Conservation (phyloP, 202 grass and related monocot species). For the Setaria viridis region DNA sequence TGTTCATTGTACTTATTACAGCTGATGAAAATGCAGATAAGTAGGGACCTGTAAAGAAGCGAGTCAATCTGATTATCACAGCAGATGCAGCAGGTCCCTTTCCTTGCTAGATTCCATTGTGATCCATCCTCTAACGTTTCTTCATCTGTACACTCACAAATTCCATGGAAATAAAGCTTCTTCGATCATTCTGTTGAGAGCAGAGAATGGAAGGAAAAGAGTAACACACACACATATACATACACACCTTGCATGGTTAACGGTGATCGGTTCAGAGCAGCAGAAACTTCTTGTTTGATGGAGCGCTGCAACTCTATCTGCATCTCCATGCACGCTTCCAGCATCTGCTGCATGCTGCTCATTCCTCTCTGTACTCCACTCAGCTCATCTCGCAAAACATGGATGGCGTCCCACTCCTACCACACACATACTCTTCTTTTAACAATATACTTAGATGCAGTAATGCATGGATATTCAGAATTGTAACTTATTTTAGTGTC, state of each 20-base stretch:
- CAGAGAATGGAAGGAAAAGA: neutral
- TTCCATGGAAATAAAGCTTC: too few species aligned
- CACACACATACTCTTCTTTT: neutral
- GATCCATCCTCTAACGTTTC: constrained; percentile 49
- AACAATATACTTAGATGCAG: neutral
- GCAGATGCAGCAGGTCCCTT: constrained; percentile 90
- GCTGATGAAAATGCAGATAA: neutral
- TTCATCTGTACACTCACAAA: neutral
- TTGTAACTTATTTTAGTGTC: neutral
- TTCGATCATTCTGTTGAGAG: too few species aligned
- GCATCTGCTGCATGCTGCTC: constrained; percentile 73
- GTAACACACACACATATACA: neutral
- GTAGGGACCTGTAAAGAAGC: constrained; percentile 79
- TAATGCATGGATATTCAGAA: too few species aligned
- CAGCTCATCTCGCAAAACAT: constrained; percentile 80
- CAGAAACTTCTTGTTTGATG: constrained; percentile 83
- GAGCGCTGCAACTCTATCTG: constrained; percentile 86
- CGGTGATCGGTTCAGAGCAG: constrained; percentile 68
- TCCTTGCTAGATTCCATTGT: constrained; percentile 77
- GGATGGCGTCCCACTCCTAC: constrained; percentile 85
- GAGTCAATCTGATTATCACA: constrained; percentile 90
- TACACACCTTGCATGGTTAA: constrained; percentile 40
- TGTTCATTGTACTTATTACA: too few species aligned
- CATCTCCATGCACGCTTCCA: constrained; percentile 93
- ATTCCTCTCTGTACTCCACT: constrained; percentile 70